Base-by-base conservation (phyloP, 2,329 filamentous ascomycete genomes). In the Calonectria ilicicola region DNA sequence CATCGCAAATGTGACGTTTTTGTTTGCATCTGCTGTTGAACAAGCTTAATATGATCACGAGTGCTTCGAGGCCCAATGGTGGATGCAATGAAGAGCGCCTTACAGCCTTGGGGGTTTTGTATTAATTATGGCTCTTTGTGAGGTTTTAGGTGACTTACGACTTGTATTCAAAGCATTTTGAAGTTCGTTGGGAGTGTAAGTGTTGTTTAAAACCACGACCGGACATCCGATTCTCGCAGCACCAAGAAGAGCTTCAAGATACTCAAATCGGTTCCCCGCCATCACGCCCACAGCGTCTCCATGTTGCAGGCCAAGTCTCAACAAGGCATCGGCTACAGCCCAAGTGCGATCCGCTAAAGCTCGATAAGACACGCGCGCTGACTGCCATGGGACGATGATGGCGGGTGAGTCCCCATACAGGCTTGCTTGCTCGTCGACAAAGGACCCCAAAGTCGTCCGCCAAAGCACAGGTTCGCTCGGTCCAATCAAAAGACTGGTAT, bases 181-280 rank as follows among this genome's bases (percentile, higher is more conserved):
- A 0, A 75, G 42, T 14, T 75, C 74, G 21, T 46, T 35, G 0
- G 74, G 69, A 0, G 74, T 58, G 21, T 69, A 76, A 2, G 74
- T 76, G 23, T 70, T 76, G 58, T 75, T 75, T 4, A 76, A 15
- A 14, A 69, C 74, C 21, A 75, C 75, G 32, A 75, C 66, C 1
- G 74, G 72, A 51, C 71, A 74, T 19, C 46, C 74, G 2, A 76
- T 64, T 1, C 74, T 66, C 1, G 74, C 49, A 1, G 71, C 75
- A 23, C 72, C 75, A 5, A 76, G 72, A 14, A 76, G 70, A 2
- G 70, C 44, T 6, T 75, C 74, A 4, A 75, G 51, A 26, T 76
- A 76, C 47, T 76, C 64, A 27, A 64, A 65, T 5, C 75, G 69
- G 27, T 76, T 76, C 0, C 75, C 75, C 5, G 73, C 75, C 69